A percentile compares a stretch with the other conserved stretches of the same genome.
Evolutionary conservation across 192 early-diverging fungal genomes (phyloP).

Genomic region (Linnemannia zychae): DNA sequence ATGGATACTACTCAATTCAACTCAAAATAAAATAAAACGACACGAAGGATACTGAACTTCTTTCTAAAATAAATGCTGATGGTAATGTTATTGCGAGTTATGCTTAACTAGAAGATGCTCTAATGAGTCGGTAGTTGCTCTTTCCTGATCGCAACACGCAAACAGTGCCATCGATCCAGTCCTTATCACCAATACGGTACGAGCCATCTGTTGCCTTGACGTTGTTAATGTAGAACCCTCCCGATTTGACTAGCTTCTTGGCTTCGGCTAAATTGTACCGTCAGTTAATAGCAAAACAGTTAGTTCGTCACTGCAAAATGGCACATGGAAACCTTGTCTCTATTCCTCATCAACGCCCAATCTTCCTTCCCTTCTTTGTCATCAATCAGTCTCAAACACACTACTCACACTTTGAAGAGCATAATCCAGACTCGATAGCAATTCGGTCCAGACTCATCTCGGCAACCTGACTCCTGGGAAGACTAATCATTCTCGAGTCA

Average conservation of each 20-base stretch:
- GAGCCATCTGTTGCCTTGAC: constrained; percentile 61
- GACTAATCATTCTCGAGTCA: constrained; percentile 67
- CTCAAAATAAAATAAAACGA: not conserved
- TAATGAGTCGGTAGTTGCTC: constrained; percentile 78
- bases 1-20: not conserved
- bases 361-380: not conserved
- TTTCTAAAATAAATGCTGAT: no score
- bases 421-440: constrained; percentile 71
- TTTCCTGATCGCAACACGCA: constrained; percentile 85
- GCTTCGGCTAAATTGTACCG: constrained; percentile 73
- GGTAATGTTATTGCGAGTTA: not conserved
- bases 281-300: not conserved
- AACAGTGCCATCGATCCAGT: constrained; percentile 76
- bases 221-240: constrained; percentile 89
- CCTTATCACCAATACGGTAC: constrained; percentile 54
- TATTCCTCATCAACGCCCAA: not conserved
- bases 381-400: not conserved
- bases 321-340: not conserved
- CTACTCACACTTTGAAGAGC: constrained; percentile 75
- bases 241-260: constrained; percentile 77
- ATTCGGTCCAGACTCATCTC: constrained; percentile 71
- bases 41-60: not conserved
- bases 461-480: constrained; percentile 57
- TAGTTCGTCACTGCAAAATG: not conserved
- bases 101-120: constrained; percentile 24